Base-by-base conservation (phyloP, 306 rosid genomes). In the barrel medic (Medicago truncatula) region DNA sequence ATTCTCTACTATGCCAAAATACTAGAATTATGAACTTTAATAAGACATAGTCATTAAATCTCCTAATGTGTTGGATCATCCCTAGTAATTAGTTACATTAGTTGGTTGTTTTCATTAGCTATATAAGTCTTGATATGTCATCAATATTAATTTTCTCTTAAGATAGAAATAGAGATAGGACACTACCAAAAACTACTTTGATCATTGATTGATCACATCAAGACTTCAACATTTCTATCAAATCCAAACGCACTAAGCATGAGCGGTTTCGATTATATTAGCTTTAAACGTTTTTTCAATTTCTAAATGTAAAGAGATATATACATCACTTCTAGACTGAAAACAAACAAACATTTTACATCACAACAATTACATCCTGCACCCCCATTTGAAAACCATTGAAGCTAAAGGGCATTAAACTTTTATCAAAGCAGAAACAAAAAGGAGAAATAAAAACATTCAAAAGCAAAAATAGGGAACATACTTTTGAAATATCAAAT, bases 401-500 rank as follows among this genome's bases (percentile, higher is more conserved):
- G 7, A 34, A 34, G 1, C 38, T 34, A 34, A 34, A 34, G 1
- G 4, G 38, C 38, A 5, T 28, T 0, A 34, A 34, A 34, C 38
- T 34, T 34, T 34, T 34, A 34, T 4, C 38, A 34, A 34, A 34
- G 38, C 5, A 5, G 6, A 4, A 31, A 34, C 7, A 34, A 34
- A 34, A 34, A 34, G 6, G 36, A 31, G 36, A 31, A 31, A 31
- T 3, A 34, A 34, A 34, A 34, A 34, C 38, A 34, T 34, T 4
- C 38, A 34, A 4, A 34, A 34, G 7, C 38, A 34, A 49, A 76
- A 39, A 10, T 63, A 66, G 21, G 58, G 43, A 58, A 14, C 17
- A 54, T 21, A 74, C 78, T 76, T 88, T 71, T 28, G 61, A 78
- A 81, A 84, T 60, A 81, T 70, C 78, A 71, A 79, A 57, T 76